These are phyloP conservation scores for Cucumis hystrix DNA, from an alignment of 306 rosid genomes.

Conservation along the genomic window DNA sequence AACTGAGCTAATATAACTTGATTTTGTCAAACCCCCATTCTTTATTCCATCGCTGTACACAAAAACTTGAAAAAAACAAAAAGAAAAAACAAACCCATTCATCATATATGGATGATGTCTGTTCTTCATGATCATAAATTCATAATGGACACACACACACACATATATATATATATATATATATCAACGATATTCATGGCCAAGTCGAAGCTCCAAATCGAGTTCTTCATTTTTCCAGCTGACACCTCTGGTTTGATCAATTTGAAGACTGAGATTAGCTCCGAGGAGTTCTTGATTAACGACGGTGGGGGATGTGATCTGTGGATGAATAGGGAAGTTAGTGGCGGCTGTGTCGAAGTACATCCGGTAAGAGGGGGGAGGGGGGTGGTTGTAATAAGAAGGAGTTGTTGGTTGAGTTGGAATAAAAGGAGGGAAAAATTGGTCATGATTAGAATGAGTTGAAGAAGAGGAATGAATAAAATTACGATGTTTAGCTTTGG, in stretches of 20 bases:
- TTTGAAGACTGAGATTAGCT: conserved; percentile 54
- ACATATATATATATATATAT: too few species aligned
- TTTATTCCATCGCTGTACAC: conserved; percentile 1
- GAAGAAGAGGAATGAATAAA: not conserved
- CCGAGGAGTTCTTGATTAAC: conserved; percentile 35
- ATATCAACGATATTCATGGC: conserved; percentile 33
- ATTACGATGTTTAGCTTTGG: conserved; percentile 38
- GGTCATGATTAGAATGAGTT: not conserved
- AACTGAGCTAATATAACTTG: not conserved
- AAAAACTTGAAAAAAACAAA: not conserved
- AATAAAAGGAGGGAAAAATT: not conserved
- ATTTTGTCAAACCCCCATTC: not conserved
- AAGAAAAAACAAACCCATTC: not conserved
- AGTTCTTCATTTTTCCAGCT: conserved; percentile 31
- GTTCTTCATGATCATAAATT: not conserved
- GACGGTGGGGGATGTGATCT: conserved; percentile 6
- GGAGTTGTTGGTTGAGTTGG: not conserved
- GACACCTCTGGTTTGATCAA: conserved; percentile 26
- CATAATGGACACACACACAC: not conserved
- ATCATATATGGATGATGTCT: not conserved
- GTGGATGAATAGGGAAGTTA: conserved; percentile 13
- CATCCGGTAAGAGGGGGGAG: conserved; percentile 4
- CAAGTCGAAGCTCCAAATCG: conserved; percentile 89
- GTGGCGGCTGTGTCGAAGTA: conserved; percentile 20
- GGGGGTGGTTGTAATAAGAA: not conserved